Evolutionary conservation across 441 rosid species (phyloP), one percentile per base, ranked within the genome.

Genomic region (Gossypium trilobum): DNA sequence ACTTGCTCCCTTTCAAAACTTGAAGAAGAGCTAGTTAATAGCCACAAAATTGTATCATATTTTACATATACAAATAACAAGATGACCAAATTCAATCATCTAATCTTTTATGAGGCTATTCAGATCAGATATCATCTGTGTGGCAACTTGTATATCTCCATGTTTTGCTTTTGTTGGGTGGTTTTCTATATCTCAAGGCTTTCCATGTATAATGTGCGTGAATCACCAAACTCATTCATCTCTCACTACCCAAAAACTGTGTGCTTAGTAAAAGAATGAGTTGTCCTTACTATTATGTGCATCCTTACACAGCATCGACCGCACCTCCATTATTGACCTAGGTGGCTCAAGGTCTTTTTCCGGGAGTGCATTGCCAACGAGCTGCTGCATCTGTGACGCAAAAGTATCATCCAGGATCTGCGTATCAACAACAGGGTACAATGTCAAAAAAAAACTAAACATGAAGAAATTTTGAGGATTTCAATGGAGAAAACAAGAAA

Each of bases 341-440:
- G 93, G 93, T 42, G 91, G 84, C 79, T 88, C 93, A 19, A 88
- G 70, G 72, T 88, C 93, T 74, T 88, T 88, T 72, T 87, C 91
- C 69, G 78, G 82, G 56, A 88, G 79, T 1, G 87, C 78, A 60
- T 87, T 88, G 36, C 93, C 93, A 2, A 85, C 85, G 14, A 88
- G 81, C 73, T 84, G 83, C 72, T 88, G 91, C 85, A 88, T 87
- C 74, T 85, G 88, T 48, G 93, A 88, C 57, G 84, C 91, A 80
- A 88, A 88, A 20, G 91, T 81, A 76, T 87, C 93, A 59, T 88
- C 93, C 52, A 88, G 67, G 71, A 88, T 83, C 93, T 88, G 89
- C 85, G 46, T 20, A 56, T 48, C 54, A 23, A 65, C 31, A 20
- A 48, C n/a, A 46, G 3, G 10, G 17, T 16, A 19, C 44, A n/a